Percentiles rank a stretch among this genome's conserved stretches.
These are phyloP conservation scores for Barbatosphaeria neglecta DNA, from an alignment of 495 filamentous ascomycete species.

Conservation along the genomic window DNA sequence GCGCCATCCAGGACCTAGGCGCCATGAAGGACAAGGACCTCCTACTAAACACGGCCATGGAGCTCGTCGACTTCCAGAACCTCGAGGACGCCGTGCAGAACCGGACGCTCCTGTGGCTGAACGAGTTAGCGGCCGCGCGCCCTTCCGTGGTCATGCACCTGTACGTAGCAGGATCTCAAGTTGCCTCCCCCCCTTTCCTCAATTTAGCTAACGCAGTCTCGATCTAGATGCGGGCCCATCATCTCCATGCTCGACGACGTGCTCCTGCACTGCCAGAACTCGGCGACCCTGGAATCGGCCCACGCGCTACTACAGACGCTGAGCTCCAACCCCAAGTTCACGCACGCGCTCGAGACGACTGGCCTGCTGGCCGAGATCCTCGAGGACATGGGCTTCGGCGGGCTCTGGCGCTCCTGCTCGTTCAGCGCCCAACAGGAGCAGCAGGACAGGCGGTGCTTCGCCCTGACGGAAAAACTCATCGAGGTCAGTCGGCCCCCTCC, in stretches of 20 bases:
- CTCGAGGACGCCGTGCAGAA: conserved; percentile 43
- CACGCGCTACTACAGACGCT: conserved; percentile 39
- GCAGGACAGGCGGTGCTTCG: conserved; percentile 37
- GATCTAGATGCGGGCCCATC: conserved; percentile 34
- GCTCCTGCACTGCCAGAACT: conserved; percentile 40
- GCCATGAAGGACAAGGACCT: conserved; percentile 42
- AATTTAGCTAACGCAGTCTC: neutral
- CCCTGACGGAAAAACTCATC: conserved; percentile 45
- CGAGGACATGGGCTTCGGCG: conserved; percentile 46
- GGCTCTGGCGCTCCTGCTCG: conserved; percentile 39
- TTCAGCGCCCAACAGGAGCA: conserved; percentile 32
- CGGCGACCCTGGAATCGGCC: conserved; percentile 36
- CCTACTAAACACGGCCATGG: conserved; percentile 42
- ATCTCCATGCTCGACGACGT: conserved; percentile 41
- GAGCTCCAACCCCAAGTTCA: conserved; percentile 32
- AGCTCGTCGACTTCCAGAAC: conserved; percentile 45
- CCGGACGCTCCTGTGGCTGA: conserved; percentile 40
- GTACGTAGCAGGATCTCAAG: conserved; percentile 25
- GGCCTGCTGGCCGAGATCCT: conserved; percentile 32
- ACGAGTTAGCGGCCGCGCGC: conserved; percentile 30
- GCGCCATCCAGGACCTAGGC: conserved; percentile 28
- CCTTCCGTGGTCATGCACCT: conserved; percentile 38
- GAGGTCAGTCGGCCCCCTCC: conserved; percentile 27
- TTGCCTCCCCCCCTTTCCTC: neutral
- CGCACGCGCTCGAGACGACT: conserved; percentile 22